These are phyloP conservation scores for Eugenia klotzschiana DNA, from an alignment of 441 rosid genomes.

Conservation along the genomic window DNA sequence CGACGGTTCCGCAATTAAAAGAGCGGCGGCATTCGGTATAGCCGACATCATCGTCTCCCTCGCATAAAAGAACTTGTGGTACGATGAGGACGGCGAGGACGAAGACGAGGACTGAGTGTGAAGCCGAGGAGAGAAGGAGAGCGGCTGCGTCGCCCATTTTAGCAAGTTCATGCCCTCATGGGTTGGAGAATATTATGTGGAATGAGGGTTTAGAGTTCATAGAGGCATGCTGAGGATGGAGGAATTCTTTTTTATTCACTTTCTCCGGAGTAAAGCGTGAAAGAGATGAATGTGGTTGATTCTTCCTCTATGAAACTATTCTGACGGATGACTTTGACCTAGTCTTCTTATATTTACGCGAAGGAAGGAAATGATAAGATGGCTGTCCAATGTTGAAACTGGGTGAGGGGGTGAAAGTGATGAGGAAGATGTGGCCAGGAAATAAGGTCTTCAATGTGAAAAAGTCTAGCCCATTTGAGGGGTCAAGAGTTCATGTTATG, in stretches of 20 bases:
- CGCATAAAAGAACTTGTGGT: background rate
- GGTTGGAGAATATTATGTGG: background rate
- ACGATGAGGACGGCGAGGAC: background rate
- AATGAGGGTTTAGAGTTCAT: background rate
- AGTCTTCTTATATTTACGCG: background rate
- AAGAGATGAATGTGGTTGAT: background rate
- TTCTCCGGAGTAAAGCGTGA: background rate
- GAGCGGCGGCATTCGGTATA: fast-evolving
- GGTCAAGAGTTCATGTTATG: background rate
- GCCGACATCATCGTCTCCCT: background rate
- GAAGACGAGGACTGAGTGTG: background rate
- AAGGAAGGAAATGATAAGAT: background rate
- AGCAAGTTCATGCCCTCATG: background rate
- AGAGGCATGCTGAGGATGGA: background rate
- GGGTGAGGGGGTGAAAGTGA: background rate
- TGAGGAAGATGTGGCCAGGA: background rate
- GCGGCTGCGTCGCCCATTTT: background rate
- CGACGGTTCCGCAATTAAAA: background rate
- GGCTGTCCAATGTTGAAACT: background rate
- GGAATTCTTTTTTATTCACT: background rate
- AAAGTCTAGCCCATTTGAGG: background rate
- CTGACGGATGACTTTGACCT: background rate
- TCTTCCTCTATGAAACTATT: background rate
- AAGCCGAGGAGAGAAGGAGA: background rate
- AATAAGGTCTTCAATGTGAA: background rate